These are phyloP conservation scores for Trametes elegans DNA, from an alignment of 768 basidiomycete genomes.

Conservation along the genomic window DNA sequence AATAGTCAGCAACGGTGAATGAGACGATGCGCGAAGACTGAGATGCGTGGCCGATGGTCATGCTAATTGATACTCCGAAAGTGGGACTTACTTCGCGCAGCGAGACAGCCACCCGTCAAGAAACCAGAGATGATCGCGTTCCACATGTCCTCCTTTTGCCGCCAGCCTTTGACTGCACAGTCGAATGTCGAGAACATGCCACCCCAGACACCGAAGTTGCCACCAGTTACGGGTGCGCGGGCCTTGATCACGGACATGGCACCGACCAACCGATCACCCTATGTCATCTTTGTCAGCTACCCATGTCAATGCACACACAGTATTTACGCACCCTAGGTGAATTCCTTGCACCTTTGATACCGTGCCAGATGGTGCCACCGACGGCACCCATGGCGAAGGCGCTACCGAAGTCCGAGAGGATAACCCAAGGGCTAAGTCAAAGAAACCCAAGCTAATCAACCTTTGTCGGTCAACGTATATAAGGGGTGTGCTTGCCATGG, in stretches of 20 bases:
- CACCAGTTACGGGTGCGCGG: conserved; percentile 95
- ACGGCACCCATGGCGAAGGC: conserved; percentile 98
- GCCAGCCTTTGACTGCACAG: conserved; percentile 94
- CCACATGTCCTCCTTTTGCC: conserved; percentile 99
- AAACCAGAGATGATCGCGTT: conserved; percentile 98
- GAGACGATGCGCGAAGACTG: not conserved
- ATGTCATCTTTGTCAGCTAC: not conserved
- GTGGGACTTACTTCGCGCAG: conserved; percentile 77
- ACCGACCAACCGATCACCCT: conserved; percentile 94
- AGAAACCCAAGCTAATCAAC: conserved; percentile 6
- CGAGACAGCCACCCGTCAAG: conserved; percentile 96
- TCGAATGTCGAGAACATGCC: conserved; percentile 99
- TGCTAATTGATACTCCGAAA: not conserved
- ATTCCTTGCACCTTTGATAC: conserved; percentile 96
- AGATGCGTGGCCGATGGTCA: not conserved
- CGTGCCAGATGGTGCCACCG: conserved; percentile 98
- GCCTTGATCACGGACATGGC: conserved; percentile 97
- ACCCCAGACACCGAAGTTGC: conserved; percentile 95
- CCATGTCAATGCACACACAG: not conserved
- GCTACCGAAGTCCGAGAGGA: conserved; percentile 97
- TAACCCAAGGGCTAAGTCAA: conserved; percentile 85
- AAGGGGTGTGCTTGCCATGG: conserved; percentile 62
- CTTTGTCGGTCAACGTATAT: not conserved
- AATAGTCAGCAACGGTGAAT: not conserved
- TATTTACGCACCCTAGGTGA: conserved; percentile 75